Evolutionary conservation across 306 rosid genomes (phyloP), one percentile per base, ranked within the genome.

Genomic region (Albizia julibrissin): DNA sequence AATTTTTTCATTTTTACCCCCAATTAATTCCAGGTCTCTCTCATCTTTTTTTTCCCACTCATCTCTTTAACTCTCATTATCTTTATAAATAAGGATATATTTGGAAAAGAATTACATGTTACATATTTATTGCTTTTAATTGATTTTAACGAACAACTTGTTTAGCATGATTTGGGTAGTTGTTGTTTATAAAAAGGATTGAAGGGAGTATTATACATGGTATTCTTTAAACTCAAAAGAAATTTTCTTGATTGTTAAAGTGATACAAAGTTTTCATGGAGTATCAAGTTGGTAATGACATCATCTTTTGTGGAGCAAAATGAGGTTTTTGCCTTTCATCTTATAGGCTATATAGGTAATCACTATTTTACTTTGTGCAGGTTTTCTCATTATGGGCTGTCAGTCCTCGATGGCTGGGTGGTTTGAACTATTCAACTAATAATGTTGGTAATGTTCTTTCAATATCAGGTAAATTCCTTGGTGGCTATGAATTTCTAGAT

Each of bases 321-420:
- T 50, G 54, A 14, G 19, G 19, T 14, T 15, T 47, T 15, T 47
- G 54, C 16, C 6, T 47, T 47, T 4, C 7, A 15, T 15, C 31
- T 34, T 54, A 33, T 4, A 47, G 19, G 21, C 19, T 37, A 37
- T 47, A 47, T 47, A 47, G 54, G 54, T 47, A 9, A 14, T 49
- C 21, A 72, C 64, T 46, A 50, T 77, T 27, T 1, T 79, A 19
- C 1, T 77, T 68, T 81, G 62, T 46, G 52, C 54, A 94, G 98
- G 84, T 94, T 56, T 56, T 56, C 62, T 56, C 62, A 8, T 56
- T 19, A n/a, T 56, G 27, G 62, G 27, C 62, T 56, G 62, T 56
- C 27, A 56, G 27, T 56, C 62, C 62, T 56, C 10, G 10, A 56
- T 8, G 9, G 62, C 1, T 56, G 27, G 11, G 62, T 4, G 62